Percentiles rank a stretch among this genome's conserved stretches.
These are phyloP conservation scores for Cladorrhinum sp. DNA, from an alignment of 2,329 filamentous ascomycete genomes.

Conservation along the genomic window DNA sequence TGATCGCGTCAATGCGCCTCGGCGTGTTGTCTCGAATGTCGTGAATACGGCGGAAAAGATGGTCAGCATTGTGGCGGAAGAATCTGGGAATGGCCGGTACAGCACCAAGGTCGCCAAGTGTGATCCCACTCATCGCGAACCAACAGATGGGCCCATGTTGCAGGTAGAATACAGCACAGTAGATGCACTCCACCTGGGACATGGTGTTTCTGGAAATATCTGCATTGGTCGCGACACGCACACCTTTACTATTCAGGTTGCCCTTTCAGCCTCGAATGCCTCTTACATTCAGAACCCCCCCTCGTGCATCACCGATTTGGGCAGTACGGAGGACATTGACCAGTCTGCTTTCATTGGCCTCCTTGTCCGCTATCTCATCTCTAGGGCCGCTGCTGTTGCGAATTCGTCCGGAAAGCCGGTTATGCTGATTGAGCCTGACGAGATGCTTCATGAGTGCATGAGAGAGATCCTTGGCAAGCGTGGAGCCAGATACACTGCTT, in stretches of 20 bases:
- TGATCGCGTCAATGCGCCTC: constrained; percentile 37
- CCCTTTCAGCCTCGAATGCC: constrained; percentile 33
- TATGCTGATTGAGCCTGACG: constrained; percentile 37
- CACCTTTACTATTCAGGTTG: constrained; percentile 29
- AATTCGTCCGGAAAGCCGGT: constrained; percentile 15
- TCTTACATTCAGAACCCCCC: constrained; percentile 34
- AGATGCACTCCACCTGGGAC: constrained; percentile 29
- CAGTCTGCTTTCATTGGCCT: constrained; percentile 27
- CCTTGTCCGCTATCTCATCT: constrained; percentile 27
- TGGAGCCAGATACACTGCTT: constrained; percentile 22
- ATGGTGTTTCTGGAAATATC: constrained; percentile 26
- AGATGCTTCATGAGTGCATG: constrained; percentile 29
- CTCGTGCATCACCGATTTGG: constrained; percentile 21
- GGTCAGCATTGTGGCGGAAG: constrained; percentile 30
- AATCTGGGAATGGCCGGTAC: constrained; percentile 19
- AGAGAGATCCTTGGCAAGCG: constrained; percentile 21
- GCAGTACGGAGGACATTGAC: constrained; percentile 7
- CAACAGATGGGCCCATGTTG: neutral
- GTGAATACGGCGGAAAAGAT: constrained; percentile 35
- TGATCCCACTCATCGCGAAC: constrained; percentile 7
- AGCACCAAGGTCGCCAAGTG: constrained; percentile 16
- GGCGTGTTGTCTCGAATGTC: constrained; percentile 34
- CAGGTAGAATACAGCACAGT: constrained; percentile 39
- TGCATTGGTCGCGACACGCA: constrained; percentile 33
- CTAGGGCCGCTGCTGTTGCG: constrained; percentile 15